Conservation (phyloP, 768 basidiomycete species). For the Hygrocybe coccinea region DNA sequence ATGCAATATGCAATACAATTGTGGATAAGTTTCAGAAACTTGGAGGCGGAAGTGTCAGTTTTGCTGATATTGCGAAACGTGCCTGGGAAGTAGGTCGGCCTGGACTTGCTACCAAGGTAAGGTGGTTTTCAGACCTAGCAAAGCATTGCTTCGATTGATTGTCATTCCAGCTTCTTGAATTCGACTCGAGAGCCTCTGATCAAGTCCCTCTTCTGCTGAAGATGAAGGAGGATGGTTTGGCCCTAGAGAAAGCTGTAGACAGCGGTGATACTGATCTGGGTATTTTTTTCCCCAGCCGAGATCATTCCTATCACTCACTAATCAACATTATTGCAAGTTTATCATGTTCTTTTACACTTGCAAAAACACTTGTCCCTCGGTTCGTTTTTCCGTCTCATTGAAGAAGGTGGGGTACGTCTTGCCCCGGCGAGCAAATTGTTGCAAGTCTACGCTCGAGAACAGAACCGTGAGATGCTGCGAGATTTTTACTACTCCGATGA, state of each 20-base stretch:
- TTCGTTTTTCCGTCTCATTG: conserved; percentile 89
- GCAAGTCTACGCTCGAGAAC: conserved; percentile 87
- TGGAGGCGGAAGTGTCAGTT: conserved; percentile 76
- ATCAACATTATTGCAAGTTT: conserved; percentile 54
- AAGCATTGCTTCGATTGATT: not conserved
- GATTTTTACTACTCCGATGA: conserved; percentile 99
- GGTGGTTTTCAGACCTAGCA: not conserved
- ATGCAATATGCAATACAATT: conserved; percentile 73
- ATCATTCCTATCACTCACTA: not conserved
- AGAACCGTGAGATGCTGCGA: conserved; percentile 84
- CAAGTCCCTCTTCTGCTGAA: conserved; percentile 88
- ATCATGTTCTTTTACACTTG: conserved; percentile 86
- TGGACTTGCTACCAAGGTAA: conserved; percentile 79
- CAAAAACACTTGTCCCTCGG: conserved; percentile 80
- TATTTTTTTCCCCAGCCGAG: conserved; percentile 32
- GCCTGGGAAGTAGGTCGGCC: conserved; percentile 88
- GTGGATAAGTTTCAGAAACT: conserved; percentile 86
- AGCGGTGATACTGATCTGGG: conserved; percentile 95
- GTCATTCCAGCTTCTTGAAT: conserved; percentile 68
- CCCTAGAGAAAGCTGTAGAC: conserved; percentile 83
- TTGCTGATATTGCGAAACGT: conserved; percentile 89
- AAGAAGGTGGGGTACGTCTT: conserved; percentile 77
- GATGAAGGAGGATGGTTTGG: conserved; percentile 93
- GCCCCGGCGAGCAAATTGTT: conserved; percentile 72
- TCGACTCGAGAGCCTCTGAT: conserved; percentile 82